These are phyloP conservation scores for Sarocladium strictum DNA, from an alignment of 2,329 filamentous ascomycete genomes.

Conservation along the genomic window DNA sequence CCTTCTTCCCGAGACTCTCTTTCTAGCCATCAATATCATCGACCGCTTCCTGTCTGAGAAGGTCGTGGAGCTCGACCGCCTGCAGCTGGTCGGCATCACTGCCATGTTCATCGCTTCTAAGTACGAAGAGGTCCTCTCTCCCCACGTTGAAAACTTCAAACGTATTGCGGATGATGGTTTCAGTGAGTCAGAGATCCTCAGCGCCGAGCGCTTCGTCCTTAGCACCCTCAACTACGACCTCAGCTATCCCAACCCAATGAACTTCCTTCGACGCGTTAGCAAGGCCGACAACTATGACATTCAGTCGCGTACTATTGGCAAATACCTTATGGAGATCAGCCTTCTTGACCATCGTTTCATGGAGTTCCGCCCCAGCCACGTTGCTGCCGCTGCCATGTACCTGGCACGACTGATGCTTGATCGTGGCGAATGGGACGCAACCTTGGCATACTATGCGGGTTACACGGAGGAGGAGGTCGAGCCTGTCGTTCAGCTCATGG, in stretches of 20 bases:
- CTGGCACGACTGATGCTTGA: constrained; percentile 84
- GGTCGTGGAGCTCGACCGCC: constrained; percentile 89
- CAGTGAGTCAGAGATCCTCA: constrained; percentile 88
- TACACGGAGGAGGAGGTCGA: constrained; percentile 91
- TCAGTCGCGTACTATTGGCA: constrained; percentile 91
- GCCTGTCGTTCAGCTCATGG: constrained; percentile 88
- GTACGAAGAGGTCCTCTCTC: constrained; percentile 96
- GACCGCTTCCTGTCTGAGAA: constrained; percentile 95
- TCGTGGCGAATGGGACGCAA: constrained; percentile 86
- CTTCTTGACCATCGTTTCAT: constrained; percentile 94
- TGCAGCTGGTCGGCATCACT: constrained; percentile 94
- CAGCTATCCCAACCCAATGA: constrained; percentile 99
- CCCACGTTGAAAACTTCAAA: constrained; percentile 94
- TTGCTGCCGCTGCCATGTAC: constrained; percentile 93
- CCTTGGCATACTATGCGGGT: constrained; percentile 83
- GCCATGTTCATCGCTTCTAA: constrained; percentile 99
- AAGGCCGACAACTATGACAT: constrained; percentile 99
- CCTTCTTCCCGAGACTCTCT: constrained; percentile 90
- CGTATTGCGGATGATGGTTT: constrained; percentile 97
- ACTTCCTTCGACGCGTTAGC: constrained; percentile 96
- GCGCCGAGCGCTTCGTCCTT: constrained; percentile 93
- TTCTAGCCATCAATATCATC: constrained; percentile 96
- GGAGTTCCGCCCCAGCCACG: constrained; percentile 78
- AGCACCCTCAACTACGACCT: constrained; percentile 91
- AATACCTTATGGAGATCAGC: constrained; percentile 97